phyloP scores from a whole-genome alignment of 1,139 yeast genomes.

The Suhomyces bribrorum region DNA sequence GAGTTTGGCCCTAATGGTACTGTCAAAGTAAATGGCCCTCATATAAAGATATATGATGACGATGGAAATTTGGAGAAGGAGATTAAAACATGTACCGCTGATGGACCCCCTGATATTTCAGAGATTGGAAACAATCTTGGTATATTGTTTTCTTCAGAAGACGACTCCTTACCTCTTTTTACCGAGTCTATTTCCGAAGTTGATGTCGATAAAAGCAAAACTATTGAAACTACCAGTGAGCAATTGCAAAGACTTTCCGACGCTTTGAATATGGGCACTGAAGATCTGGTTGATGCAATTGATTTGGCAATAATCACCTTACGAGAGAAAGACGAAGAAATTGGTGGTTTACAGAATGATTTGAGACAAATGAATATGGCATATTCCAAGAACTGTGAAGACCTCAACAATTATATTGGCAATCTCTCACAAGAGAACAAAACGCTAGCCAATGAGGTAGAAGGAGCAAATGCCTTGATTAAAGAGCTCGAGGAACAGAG shows the following conservation, averaged over 20 bases:
- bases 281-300: not conserved
- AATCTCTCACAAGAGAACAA: not conserved
- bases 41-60: not conserved
- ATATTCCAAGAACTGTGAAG: not conserved
- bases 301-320: not conserved
- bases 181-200: not conserved
- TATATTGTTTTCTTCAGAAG: not conserved
- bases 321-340: slow-evolving; percentile 1
- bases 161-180: not conserved
- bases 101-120: no score
- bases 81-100: not conserved
- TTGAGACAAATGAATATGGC: not conserved
- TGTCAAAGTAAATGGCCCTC: not conserved
- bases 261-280: not conserved
- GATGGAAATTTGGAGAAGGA: not conserved
- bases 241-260: not conserved
- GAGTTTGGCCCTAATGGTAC: not conserved
- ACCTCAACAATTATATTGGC: not conserved
- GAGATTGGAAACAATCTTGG: not conserved
- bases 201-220: not conserved
- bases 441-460: not conserved
- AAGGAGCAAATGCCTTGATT: not conserved
- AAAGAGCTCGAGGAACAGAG: not conserved
- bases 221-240: not conserved
- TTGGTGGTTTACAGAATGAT: slow-evolving; percentile 2